phyloP scores from a whole-genome alignment of 352 stramenopile genomes.

The Phytophthora boehmeriae region DNA sequence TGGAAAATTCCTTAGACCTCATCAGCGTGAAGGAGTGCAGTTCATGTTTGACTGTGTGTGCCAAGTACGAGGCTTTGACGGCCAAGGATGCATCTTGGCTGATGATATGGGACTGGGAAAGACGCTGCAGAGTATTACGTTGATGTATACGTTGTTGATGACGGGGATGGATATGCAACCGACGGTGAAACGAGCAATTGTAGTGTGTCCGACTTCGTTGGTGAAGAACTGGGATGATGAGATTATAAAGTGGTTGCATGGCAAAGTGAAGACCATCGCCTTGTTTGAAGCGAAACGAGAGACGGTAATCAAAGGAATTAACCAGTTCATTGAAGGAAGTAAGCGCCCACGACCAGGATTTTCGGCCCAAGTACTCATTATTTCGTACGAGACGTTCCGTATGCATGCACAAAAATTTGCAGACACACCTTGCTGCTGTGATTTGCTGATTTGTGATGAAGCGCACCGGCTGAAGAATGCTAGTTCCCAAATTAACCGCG shows the following conservation, averaged over 20 bases:
- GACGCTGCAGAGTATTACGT: conserved; percentile 87
- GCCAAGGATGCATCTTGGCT: conserved; percentile 86
- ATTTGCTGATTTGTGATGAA: conserved; percentile 99
- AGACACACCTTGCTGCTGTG: conserved; percentile 88
- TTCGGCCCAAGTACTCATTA: conserved; percentile 82
- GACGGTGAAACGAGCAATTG: conserved; percentile 73
- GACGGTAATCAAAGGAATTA: conserved; percentile 84
- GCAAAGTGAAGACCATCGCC: conserved; percentile 82
- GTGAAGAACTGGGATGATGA: conserved; percentile 93
- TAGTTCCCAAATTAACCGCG: conserved; percentile 93
- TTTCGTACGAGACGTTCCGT: conserved; percentile 93
- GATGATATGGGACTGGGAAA: conserved; percentile 91
- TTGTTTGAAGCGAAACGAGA: conserved; percentile 85
- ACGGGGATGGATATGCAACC: conserved; percentile 72
- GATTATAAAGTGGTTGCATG: conserved; percentile 89
- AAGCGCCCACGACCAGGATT: conserved; percentile 57
- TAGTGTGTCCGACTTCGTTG: conserved; percentile 86
- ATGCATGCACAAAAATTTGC: conserved; percentile 93
- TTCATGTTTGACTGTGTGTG: conserved; percentile 97
- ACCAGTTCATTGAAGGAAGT: conserved; percentile 82
- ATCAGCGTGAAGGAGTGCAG: conserved; percentile 96
- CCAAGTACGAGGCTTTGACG: conserved; percentile 76
- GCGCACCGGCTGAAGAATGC: conserved; percentile 98
- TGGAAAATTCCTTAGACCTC: conserved; percentile 94
- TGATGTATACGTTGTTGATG: conserved; percentile 86